Conservation (phyloP, 257 asterid genomes). For the Nicotiana attenuata region DNA sequence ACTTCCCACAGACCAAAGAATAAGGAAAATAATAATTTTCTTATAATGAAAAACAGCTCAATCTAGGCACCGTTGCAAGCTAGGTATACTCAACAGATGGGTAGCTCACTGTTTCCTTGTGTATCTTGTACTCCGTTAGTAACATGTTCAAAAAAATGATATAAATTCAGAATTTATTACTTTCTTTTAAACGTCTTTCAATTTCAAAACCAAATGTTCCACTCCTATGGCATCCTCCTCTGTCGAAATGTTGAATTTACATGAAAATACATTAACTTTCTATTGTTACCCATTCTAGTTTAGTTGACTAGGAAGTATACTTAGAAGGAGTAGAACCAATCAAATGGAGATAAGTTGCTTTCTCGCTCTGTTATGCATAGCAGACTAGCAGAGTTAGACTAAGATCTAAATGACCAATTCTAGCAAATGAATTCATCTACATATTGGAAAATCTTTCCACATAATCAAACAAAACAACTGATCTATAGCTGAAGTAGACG, state of each 20-base stretch:
- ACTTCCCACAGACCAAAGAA: too few relatives aligned
- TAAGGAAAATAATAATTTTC: too few relatives aligned
- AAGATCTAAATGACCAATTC: background rate
- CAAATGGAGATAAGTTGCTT: background rate
- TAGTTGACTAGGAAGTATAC: background rate
- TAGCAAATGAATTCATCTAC: background rate
- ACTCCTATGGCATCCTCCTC: too few relatives aligned
- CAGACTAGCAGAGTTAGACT: background rate
- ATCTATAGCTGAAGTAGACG: background rate
- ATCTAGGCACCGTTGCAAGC: too few relatives aligned
- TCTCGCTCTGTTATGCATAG: background rate
- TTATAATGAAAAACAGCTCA: too few relatives aligned
- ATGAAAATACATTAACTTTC: background rate
- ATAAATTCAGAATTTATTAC: too few relatives aligned
- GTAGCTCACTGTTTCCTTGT: too few relatives aligned
- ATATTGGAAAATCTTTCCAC: background rate
- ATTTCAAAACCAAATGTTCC: background rate
- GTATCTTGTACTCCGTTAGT: too few relatives aligned
- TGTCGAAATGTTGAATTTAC: background rate
- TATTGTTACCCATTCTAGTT: background rate
- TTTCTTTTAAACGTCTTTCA: background rate
- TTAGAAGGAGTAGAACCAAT: background rate
- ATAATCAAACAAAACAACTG: background rate
- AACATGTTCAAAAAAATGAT: too few relatives aligned
- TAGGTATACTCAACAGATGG: too few relatives aligned